A percentile compares a stretch with the other conserved stretches of the same genome.
Conservation (phyloP, 805 yeast species). For the Cyberlindnera amylophila region DNA sequence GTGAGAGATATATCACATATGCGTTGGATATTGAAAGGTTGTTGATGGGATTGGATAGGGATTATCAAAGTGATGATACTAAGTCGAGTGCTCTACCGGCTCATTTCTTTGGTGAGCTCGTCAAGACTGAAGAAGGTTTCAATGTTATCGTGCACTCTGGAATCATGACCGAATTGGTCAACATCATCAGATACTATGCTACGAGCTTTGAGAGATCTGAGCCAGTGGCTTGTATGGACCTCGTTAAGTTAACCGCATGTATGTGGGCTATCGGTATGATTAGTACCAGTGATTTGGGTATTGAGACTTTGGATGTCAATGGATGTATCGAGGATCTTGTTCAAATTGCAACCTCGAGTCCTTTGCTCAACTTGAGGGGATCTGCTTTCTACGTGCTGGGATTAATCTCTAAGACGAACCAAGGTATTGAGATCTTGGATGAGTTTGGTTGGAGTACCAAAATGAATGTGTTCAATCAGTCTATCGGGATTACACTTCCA, state of each 20-base stretch:
- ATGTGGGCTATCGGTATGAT: constrained; percentile 87
- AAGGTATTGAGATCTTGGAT: constrained; percentile 82
- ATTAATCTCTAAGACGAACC: constrained; percentile 61
- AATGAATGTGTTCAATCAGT: constrained; percentile 38
- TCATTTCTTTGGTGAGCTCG: constrained; percentile 78
- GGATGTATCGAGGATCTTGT: constrained; percentile 53
- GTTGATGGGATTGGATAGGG: constrained; percentile 25
- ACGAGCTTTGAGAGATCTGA: constrained; percentile 19
- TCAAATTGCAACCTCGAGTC: constrained; percentile 42
- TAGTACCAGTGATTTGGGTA: constrained; percentile 70
- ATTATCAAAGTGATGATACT: constrained; percentile 11
- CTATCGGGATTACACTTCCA: constrained; percentile 42
- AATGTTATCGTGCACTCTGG: constrained; percentile 51
- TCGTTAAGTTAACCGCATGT: constrained; percentile 59
- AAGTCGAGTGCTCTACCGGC: constrained; percentile 38
- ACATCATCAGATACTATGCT: constrained; percentile 32
- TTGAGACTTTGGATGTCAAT: constrained; percentile 50
- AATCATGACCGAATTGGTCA: constrained; percentile 38
- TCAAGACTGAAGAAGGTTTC: constrained; percentile 79
- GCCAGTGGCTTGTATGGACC: constrained; percentile 29
- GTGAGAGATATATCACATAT: constrained; percentile 41
- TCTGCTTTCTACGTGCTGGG: constrained; percentile 79
- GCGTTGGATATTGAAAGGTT: constrained; percentile 44
- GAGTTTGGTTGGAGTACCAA: constrained; percentile 72
- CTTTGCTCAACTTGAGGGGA: constrained; percentile 62